Evolutionary conservation across 768 basidiomycete genomes (phyloP), one percentile per base, ranked within the genome.

Genomic region (Phanerodontia chrysosporium): DNA sequence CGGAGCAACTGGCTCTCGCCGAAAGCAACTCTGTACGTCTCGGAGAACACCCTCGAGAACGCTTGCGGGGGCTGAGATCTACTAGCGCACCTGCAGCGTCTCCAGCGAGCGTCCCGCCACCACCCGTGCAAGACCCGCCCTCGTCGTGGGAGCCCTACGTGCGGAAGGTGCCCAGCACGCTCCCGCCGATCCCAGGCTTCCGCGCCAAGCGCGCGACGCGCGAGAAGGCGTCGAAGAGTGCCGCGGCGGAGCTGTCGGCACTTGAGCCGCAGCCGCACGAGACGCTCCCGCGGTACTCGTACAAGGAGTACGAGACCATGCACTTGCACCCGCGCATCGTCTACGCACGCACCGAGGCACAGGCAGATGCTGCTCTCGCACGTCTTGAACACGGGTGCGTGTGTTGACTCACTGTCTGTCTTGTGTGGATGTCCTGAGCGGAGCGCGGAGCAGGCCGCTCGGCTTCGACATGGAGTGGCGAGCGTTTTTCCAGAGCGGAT

Each of bases 381-480:
- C 44, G 65, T 59, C 1, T 64, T 82, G 21, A 67, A 69, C n/a
- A n/a, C 48, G 74, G 80, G 74, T 77, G 51, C 63, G 74, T 36
- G 14, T n/a, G n/a, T n/a, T n/a, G n/a, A n/a, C n/a, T n/a, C n/a
- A n/a, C n/a, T n/a, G n/a, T n/a, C n/a, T n/a, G n/a, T n/a, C n/a
- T n/a, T n/a, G n/a, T n/a, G n/a, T n/a, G n/a, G n/a, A n/a, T n/a
- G n/a, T n/a, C n/a, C n/a, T n/a, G n/a, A n/a, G n/a, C n/a, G n/a
- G n/a, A n/a, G n/a, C n/a, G n/a, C n/a, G n/a, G n/a, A n/a, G 9
- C 45, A 81, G 80, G 1, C 76, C 81, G 9, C 45, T 82, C 10
- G 81, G 82, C 7, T 79, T 82, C 28, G 81, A 82, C 66, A 70
- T 82, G 44, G 81, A 82, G 63, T 82, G 81, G 81, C 68, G 72